Evolutionary conservation across 352 stramenopile species (phyloP), one percentile per base, ranked within the genome.

Genomic region (Peronospora tabacina): DNA sequence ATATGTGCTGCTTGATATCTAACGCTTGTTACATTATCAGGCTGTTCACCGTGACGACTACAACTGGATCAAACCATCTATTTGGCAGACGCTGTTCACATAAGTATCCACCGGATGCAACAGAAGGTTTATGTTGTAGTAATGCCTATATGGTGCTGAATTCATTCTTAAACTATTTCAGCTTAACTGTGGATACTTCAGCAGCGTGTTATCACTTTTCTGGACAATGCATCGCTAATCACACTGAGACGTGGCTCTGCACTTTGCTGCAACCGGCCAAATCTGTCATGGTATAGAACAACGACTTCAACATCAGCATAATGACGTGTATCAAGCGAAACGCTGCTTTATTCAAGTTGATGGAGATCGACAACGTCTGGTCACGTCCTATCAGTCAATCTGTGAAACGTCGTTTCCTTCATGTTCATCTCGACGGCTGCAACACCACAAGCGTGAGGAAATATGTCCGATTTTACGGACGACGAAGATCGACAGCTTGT

Each of bases 61-160:
- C 77, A 97, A 97, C 70, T 97, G 86, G 87, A 85, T 97, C 49
- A 89, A 90, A 55, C 88, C 90, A 6, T 88, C 75, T 15, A 81
- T 97, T 41, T 97, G 82, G 81, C 80, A 89, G 47, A 86, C 81
- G 43, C 55, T 91, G 20, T 94, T 92, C 59, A 84, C 72, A 44
- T 90, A 62, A 71, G 38, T 30, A 47, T 57, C 24, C 7, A 33
- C 29, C 16, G 16, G 26, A 13, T 11, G 17, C 30, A 51, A 36
- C 16, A 8, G 37, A 9, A 39, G 20, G 37, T 57, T 48, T 26
- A 37, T 48, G 38, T 8, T 46, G 32, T 60, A 52, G 32, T 49
- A 56, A 63, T 57, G 42, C 44, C 64, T 61, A 52, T 53, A 49
- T 53, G 42, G 35, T 54, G 37, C 44, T 50, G 35, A 44, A 34